Evolutionary conservation across 2,329 filamentous ascomycete genomes (phyloP), one percentile per base, ranked within the genome.

Genomic region (Shiraia sp.): DNA sequence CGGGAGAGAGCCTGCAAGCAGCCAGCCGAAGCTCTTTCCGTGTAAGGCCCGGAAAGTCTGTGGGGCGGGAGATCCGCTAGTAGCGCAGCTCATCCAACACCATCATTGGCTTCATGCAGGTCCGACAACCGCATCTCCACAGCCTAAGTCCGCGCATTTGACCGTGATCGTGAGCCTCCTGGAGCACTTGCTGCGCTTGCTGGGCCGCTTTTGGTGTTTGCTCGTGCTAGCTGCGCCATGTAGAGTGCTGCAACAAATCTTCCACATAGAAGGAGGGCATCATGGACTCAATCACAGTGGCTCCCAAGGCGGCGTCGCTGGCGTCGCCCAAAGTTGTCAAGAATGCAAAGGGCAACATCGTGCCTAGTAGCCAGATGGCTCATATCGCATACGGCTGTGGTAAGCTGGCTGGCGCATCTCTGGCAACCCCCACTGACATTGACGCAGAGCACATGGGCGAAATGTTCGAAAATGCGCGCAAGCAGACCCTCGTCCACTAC

Each of bases 401-500:
- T 73, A 53, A 41, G 70, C 55, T 17, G 17, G 9, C 12, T 16
- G 14, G 28, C 8, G 19, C 12, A 13, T 26, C 4, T 8, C 9
- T 23, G 9, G 6, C 19, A 19, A 10, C 9, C 16, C 32, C 12
- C 24, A 19, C 62, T 69, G 40, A 69, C 47, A 14, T 7, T 14
- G 32, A 16, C 24, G 38, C 59, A 90, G 87, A 88, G 65, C 87
- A 91, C 68, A 79, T 88, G 34, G 83, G 88, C 65, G 75, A 78
- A 16, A 79, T 90, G 45, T 76, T 90, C 32, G 80, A 82, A 49
- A 81, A 84, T 49, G 79, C 81, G 12, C 83, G 82, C 69, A 85
- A 87, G 55, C 83, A 78, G 48, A 86, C 85, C 14, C 81, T 88
- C 46, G 75, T 81, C 40, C 81, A 87, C 57, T 91, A 91, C 70